Percentiles rank a stretch among this genome's conserved stretches.
Conservation (phyloP, 1,139 yeast genomes). For the Kodamaea sp. region DNA sequence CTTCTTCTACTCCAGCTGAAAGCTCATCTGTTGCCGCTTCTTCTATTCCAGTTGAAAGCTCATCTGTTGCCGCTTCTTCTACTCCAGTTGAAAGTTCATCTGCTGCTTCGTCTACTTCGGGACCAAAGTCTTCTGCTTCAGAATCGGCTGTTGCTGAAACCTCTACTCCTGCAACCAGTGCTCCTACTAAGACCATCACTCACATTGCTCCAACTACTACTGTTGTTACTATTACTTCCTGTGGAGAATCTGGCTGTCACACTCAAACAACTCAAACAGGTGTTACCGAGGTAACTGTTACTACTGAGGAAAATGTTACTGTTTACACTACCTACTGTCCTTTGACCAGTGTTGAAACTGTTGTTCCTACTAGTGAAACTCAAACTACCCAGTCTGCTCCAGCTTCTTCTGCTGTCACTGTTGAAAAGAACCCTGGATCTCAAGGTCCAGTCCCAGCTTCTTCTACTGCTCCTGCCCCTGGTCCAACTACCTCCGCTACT, state of each 20-base stretch:
- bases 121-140: no score
- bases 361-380: neutral
- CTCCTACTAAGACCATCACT: neutral
- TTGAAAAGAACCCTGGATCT: neutral
- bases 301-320: constrained; percentile 9
- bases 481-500: constrained; percentile 1
- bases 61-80: no score
- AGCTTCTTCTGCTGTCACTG: constrained; percentile 1
- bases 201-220: neutral
- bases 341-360: constrained; percentile 5
- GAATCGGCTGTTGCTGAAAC: neutral
- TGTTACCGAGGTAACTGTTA: constrained; percentile 10
- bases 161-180: neutral
- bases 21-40: no score
- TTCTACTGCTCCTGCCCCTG: neutral
- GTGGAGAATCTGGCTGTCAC: constrained; percentile 2
- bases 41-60: no score
- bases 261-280: constrained; percentile 9
- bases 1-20: neutral
- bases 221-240: constrained; percentile 6
- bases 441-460: neutral
- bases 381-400: neutral
- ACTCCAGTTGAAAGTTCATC: no score
- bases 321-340: constrained; percentile 15
- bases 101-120: no score